These are phyloP conservation scores for Fusarium dimerum DNA, from an alignment of 2,329 filamentous ascomycete genomes.

Conservation along the genomic window DNA sequence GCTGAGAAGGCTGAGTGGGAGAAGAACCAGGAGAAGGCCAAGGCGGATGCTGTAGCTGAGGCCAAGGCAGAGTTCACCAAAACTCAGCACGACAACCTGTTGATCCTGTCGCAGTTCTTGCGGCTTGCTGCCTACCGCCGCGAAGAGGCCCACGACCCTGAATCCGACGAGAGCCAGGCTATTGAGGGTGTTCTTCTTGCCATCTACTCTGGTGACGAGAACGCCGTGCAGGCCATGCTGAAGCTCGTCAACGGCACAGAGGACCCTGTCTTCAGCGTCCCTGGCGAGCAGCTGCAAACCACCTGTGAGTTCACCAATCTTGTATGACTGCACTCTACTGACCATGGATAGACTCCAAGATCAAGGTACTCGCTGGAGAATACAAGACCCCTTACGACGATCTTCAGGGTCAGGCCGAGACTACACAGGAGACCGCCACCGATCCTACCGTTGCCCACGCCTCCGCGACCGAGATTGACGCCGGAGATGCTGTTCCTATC, in stretches of 20 bases:
- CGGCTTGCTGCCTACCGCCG: slow-evolving; percentile 76
- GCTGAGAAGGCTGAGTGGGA: slow-evolving; percentile 62
- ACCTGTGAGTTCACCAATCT: slow-evolving; percentile 65
- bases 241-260: slow-evolving; percentile 74
- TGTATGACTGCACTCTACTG: slow-evolving; percentile 10
- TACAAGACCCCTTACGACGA: slow-evolving; percentile 50
- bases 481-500: slow-evolving; percentile 41
- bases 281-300: slow-evolving; percentile 64
- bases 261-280: slow-evolving; percentile 66
- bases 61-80: slow-evolving; percentile 53
- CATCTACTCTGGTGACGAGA: slow-evolving; percentile 77
- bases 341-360: slow-evolving; percentile 35
- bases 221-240: slow-evolving; percentile 72
- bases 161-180: slow-evolving; percentile 72
- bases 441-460: slow-evolving; percentile 71
- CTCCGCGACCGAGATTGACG: slow-evolving; percentile 66
- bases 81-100: slow-evolving; percentile 63
- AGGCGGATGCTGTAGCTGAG: slow-evolving; percentile 54
- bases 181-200: slow-evolving; percentile 78
- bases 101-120: slow-evolving; percentile 77
- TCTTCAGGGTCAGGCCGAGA: slow-evolving; percentile 31
- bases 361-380: slow-evolving; percentile 49
- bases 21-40: slow-evolving; percentile 57
- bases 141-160: slow-evolving; percentile 65
- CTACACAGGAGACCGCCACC: slow-evolving; percentile 42